Evolutionary conservation across 352 stramenopile genomes (phyloP).

Genomic region (Phytophthora cajani): DNA sequence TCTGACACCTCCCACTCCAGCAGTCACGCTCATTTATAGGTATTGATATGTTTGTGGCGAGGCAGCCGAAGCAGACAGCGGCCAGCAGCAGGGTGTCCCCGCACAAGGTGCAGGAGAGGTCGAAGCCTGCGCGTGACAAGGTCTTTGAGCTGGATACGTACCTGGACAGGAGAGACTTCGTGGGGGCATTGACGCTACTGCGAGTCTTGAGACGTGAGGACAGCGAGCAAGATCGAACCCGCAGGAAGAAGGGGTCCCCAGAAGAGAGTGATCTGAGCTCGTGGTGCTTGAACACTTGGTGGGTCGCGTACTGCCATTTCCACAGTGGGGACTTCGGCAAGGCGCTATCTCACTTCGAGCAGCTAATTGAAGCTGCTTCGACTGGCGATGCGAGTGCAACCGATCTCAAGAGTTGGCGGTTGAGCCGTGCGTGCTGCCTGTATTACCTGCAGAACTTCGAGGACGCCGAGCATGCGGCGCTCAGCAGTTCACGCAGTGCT

Average conservation of each 20-base stretch:
- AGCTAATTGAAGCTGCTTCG: slow-evolving; percentile 42
- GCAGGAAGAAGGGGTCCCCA: background rate
- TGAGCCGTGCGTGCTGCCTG: slow-evolving; percentile 63
- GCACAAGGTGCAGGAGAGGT: slow-evolving; percentile 6
- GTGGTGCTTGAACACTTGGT: slow-evolving; percentile 58
- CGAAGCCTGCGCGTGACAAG: slow-evolving; percentile 1
- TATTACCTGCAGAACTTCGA: slow-evolving; percentile 59
- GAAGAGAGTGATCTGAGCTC: slow-evolving; percentile 6
- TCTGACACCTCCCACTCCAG: slow-evolving; percentile 2
- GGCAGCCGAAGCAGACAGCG: slow-evolving; percentile 10
- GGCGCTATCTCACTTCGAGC: slow-evolving; percentile 57
- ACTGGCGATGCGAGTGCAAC: slow-evolving; percentile 9
- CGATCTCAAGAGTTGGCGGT: slow-evolving; percentile 47
- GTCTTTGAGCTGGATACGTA: slow-evolving; percentile 54
- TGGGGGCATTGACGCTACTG: slow-evolving; percentile 52
- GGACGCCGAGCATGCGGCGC: slow-evolving; percentile 55
- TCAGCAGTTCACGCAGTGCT: slow-evolving; percentile 46
- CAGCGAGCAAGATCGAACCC: slow-evolving; percentile 25
- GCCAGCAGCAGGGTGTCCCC: background rate
- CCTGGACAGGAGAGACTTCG: slow-evolving; percentile 53
- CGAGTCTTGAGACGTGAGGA: slow-evolving; percentile 27
- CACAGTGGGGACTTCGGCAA: slow-evolving; percentile 53
- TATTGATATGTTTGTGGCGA: slow-evolving; percentile 30
- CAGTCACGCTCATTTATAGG: slow-evolving; percentile 7
- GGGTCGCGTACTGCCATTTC: slow-evolving; percentile 77